Evolutionary conservation across 768 basidiomycete genomes (phyloP).

Genomic region (Heimioporus sp.): DNA sequence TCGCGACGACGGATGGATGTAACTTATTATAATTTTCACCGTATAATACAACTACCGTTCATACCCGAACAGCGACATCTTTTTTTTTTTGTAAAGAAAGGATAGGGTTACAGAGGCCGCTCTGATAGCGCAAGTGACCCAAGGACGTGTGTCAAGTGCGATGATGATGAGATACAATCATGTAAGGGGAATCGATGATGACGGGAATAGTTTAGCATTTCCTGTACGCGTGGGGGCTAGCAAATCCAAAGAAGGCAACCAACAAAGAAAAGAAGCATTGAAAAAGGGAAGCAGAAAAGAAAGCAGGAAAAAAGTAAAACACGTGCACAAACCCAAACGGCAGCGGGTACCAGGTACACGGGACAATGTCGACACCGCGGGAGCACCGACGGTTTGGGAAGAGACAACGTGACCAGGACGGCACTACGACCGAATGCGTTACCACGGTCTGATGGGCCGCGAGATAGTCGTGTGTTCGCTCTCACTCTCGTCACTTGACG

Average conservation of each 20-base stretch:
- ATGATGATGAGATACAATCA: conserved; percentile 10
- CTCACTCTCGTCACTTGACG: conserved; percentile 37
- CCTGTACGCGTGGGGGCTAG: background rate
- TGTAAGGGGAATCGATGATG: conserved; percentile 18
- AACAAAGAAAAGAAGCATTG: background rate
- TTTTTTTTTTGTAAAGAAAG: conserved; percentile 4
- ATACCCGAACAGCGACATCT: background rate
- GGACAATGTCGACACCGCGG: background rate
- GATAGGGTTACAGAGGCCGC: conserved; percentile 8
- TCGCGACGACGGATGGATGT: background rate
- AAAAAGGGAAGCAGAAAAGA: background rate
- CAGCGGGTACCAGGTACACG: background rate
- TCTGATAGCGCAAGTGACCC: background rate
- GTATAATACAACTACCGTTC: conserved; percentile 20
- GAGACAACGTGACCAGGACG: background rate
- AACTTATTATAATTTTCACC: conserved; percentile 17
- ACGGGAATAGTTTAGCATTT: conserved; percentile 16
- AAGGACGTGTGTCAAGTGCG: conserved; percentile 1
- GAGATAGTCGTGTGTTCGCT: conserved; percentile 26
- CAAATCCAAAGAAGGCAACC: conserved; percentile 9
- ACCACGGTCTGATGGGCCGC: conserved; percentile 50
- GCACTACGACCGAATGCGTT: conserved; percentile 5
- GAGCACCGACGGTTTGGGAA: background rate
- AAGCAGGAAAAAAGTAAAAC: background rate
- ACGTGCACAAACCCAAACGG: background rate